Percentiles rank a stretch among this genome's conserved stretches.
These are phyloP conservation scores for Globisporangium perplexum DNA, from an alignment of 352 stramenopile species.

Conservation along the genomic window DNA sequence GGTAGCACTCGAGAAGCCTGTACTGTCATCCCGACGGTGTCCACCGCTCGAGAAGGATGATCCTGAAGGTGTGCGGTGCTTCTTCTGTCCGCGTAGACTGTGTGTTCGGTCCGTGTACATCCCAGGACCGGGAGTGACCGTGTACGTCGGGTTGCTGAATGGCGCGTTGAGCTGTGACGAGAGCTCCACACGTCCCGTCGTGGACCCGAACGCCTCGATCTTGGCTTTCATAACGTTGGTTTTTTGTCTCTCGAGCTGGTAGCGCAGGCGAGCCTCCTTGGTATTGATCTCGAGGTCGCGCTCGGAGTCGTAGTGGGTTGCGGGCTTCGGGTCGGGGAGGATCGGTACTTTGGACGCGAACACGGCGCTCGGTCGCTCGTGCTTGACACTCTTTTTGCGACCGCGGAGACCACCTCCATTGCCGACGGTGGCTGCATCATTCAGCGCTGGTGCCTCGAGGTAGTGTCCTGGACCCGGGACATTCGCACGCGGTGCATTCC, in stretches of 20 bases:
- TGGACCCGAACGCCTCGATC: slow-evolving; percentile 70
- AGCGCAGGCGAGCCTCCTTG: slow-evolving; percentile 42
- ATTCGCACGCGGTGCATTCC: slow-evolving; percentile 33
- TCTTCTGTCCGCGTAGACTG: slow-evolving; percentile 11
- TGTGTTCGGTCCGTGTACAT: slow-evolving; percentile 29
- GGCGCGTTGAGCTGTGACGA: slow-evolving; percentile 49
- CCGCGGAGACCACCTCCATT: not conserved
- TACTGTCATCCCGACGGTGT: slow-evolving; percentile 29
- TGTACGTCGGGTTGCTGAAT: slow-evolving; percentile 54
- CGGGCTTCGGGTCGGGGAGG: slow-evolving; percentile 34
- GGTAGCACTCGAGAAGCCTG: slow-evolving; percentile 63
- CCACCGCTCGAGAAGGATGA: not conserved
- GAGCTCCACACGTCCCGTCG: slow-evolving; percentile 44
- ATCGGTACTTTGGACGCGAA: slow-evolving; percentile 78
- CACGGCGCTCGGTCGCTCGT: slow-evolving; percentile 44
- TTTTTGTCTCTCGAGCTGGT: slow-evolving; percentile 22
- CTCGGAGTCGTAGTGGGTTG: slow-evolving; percentile 43
- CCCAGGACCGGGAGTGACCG: slow-evolving; percentile 48
- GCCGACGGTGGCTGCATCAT: not conserved
- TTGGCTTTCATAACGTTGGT: slow-evolving; percentile 19
- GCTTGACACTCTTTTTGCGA: slow-evolving; percentile 9
- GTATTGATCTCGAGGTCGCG: slow-evolving; percentile 52
- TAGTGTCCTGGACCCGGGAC: slow-evolving; percentile 69
- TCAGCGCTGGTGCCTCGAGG: slow-evolving; percentile 8
- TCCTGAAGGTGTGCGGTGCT: slow-evolving; percentile 2